A percentile compares a stretch with the other conserved stretches of the same genome.
These are phyloP conservation scores for Coleophoma eucalyptorum DNA, from an alignment of 2,329 filamentous ascomycete species.

Conservation along the genomic window DNA sequence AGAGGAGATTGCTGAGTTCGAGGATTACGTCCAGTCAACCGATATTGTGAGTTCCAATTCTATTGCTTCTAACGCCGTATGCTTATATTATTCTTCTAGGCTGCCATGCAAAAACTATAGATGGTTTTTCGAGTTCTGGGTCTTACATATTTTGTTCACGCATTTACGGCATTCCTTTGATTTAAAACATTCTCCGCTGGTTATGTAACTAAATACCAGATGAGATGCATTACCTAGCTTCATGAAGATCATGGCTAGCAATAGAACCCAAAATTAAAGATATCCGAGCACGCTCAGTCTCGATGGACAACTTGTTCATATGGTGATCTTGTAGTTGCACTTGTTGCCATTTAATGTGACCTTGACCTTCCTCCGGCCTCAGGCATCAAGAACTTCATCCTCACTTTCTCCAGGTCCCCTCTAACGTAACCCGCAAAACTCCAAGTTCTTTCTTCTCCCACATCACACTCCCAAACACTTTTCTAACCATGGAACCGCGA, in stretches of 20 bases:
- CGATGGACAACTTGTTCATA: no score
- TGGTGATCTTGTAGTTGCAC: no score
- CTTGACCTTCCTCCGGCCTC: no score
- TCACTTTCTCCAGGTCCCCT: no score
- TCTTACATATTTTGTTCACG: conserved; percentile 16
- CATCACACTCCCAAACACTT: no score
- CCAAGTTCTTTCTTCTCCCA: no score
- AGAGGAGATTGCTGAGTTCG: conserved; percentile 78
- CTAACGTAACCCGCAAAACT: no score
- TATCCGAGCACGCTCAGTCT: not conserved
- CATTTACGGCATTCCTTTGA: conserved; percentile 18
- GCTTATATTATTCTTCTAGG: conserved; percentile 28
- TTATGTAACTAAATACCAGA: conserved; percentile 13
- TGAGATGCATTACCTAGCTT: conserved; percentile 21
- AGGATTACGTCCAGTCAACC: conserved; percentile 94
- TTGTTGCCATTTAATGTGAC: no score
- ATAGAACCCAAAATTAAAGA: conserved; percentile 12
- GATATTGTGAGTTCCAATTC: conserved; percentile 59
- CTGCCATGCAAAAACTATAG: conserved; percentile 92
- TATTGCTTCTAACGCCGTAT: conserved; percentile 7
- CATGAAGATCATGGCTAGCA: conserved; percentile 21
- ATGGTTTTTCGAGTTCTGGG: conserved; percentile 19
- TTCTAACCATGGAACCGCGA: conserved; percentile 17
- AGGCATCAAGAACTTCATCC: no score
- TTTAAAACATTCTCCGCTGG: conserved; percentile 16